Evolutionary conservation across 2,329 filamentous ascomycete species (phyloP), one percentile per base, ranked within the genome.

Genomic region (Fusarium sp.): DNA sequence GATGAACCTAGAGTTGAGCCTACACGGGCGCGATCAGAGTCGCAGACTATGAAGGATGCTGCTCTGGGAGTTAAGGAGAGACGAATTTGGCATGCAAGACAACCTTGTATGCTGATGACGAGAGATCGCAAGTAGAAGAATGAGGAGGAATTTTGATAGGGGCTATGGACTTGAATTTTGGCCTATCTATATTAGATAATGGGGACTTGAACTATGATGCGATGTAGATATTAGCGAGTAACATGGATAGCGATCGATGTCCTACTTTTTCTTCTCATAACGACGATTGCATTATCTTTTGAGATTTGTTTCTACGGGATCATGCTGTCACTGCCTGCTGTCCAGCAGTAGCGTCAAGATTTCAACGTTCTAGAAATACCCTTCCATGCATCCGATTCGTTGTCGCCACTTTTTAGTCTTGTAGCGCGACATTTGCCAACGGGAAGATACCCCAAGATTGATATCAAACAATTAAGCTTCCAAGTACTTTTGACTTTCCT

Each of bases 11-110:
- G 76, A 76, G 37, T 54, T 28, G 67, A 75, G 34, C 62, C 72
- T 41, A 71, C 76, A 12, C 79, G 84, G 62, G 78, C 79, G 50
- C 77, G 85, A 65, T 85, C 84, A 4, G 84, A 88, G 74, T 89
- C 86, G 8, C 82, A 88, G 74, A 83, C 80, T 52, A 83, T 89
- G 78, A 81, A 88, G 80, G 87, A 90, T 74, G 83, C 86, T 4
- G 81, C 87, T 66, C 78, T 91, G 25, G 89, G 88, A 3, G 82
- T 83, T 11, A 85, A 84, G 76, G 87, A 90, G 78, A 84, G 89
- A 74, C 82, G 88, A 67, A 86, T 90, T 34, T 91, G 89, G 89
- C 88, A 91, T 78, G 85, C 86, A 28, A 83, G 89, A 70, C 82
- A 85, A 73, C 84, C 87, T 48, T 89, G 84, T 70, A 74, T 85